Base-by-base conservation (phyloP, 345 rosid species). In the Camelina hispida region DNA sequence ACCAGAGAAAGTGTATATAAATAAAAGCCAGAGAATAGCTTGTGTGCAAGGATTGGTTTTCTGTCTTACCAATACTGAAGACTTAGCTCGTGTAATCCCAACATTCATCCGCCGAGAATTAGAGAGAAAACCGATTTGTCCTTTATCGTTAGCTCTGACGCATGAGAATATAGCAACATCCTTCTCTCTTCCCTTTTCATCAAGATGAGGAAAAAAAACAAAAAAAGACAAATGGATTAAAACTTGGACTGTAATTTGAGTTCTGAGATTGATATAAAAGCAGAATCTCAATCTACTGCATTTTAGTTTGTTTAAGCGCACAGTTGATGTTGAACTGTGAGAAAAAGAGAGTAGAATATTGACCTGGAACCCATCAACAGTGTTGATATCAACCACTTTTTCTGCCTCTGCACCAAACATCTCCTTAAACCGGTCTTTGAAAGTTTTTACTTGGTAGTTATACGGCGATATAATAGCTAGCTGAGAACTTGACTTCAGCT, bases 281-380 rank as follows among this genome's bases (percentile, higher is more conserved):
- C 35, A 32, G 17, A 42, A 13, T 28, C 44, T 57, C 13, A 42
- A 13, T 28, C 44, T 57, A 44, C 3, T 35, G 14, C 60, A 66
- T 35, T 50, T 51, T 34, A 20, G 25, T 17, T 69, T 44, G 20
- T 28, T 17, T 43, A 28, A 28, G 5, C 23, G 54, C 57, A 34
- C 34, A 11, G 8, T 25, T 48, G 42, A 50, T 25, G 9, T 18
- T 18, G 2, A 70, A 43, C 12, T 15, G 23, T 14, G 65, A 58
- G 51, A 47, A 42, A 43, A 47, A 58, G 66, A 60, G 79, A 30
- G 63, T 38, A 22, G 42, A 50, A 18, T 53, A 58, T 71, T 80
- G 81, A 94, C 98, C 99, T 95, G 99, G 83, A 92, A 95, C 63
- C 99, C 99, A 70, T 95, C 98, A 43, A 92, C 92, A 9, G 97